phyloP scores from a whole-genome alignment of 192 early-diverging fungal genomes.

The Phycomyces blakesleeanus region DNA sequence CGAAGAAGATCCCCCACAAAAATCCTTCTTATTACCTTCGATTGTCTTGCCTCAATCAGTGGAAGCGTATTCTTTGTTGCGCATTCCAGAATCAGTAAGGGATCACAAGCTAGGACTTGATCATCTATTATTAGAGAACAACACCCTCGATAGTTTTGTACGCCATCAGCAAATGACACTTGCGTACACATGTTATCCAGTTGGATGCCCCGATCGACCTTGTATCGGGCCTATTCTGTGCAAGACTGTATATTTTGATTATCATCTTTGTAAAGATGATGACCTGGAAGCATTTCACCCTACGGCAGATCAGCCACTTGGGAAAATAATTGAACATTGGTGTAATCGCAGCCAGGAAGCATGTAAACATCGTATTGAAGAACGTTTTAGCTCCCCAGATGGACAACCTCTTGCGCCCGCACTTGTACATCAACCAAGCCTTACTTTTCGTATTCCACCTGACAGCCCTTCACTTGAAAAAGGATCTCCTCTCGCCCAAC shows the following conservation, averaged over 20 bases:
- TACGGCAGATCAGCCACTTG: neutral
- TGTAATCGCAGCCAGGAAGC: neutral
- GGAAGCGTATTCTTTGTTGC: slow-evolving; percentile 14
- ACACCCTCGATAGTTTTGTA: slow-evolving; percentile 11
- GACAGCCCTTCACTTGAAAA: neutral
- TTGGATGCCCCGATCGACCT: slow-evolving; percentile 25
- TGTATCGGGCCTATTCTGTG: slow-evolving; percentile 21
- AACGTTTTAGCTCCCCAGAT: neutral
- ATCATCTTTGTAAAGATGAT: neutral
- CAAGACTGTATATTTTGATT: slow-evolving; percentile 13
- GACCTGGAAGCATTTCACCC: neutral
- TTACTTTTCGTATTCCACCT: too few species aligned
- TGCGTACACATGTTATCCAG: slow-evolving; percentile 10
- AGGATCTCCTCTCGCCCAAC: neutral
- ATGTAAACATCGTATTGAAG: slow-evolving; percentile 5
- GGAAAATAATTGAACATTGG: slow-evolving; percentile 7
- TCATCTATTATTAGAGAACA: slow-evolving; percentile 17
- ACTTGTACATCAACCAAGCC: neutral
- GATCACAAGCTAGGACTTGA: slow-evolving; percentile 11
- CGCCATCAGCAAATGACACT: slow-evolving; percentile 17
- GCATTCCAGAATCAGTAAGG: neutral
- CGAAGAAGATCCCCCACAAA: neutral
- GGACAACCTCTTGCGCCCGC: neutral
- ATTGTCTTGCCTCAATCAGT: slow-evolving; percentile 9
- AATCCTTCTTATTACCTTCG: neutral